These are phyloP conservation scores for Solanum corneliomulleri DNA, from an alignment of 257 asterid species.

Conservation along the genomic window DNA sequence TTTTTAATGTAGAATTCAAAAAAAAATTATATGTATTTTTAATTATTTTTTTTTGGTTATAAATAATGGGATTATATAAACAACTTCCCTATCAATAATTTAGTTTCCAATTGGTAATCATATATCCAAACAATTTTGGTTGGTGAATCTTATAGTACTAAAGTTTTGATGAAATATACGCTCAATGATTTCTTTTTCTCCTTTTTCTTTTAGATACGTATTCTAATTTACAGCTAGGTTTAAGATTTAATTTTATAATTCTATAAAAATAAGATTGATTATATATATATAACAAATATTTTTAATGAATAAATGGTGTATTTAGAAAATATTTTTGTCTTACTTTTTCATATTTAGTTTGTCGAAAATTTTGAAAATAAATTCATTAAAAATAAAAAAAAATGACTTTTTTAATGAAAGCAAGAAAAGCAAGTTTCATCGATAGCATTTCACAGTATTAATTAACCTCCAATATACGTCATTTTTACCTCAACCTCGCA, in stretches of 20 bases:
- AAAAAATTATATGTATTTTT: not conserved
- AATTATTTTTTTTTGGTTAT: not conserved
- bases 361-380: not conserved
- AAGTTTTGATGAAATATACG: not conserved
- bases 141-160: not conserved
- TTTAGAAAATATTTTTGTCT: not conserved
- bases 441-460: not conserved
- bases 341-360: not conserved
- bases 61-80: not conserved
- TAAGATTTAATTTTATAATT: not conserved
- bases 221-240: not conserved
- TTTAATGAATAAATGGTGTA: not conserved
- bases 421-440: not conserved
- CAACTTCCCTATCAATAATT: not conserved
- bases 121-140: not conserved
- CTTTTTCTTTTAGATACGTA: not conserved
- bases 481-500: not conserved
- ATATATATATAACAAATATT: too few species aligned
- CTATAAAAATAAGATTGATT: not conserved
- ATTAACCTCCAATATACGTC: not conserved
- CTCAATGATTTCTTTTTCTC: not conserved
- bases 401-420: not conserved
- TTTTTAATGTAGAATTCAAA: not conserved
- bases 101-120: not conserved
- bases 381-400: not conserved